These are phyloP conservation scores for Trebouxia sp. DNA, from an alignment of 139 green algal species.

Conservation along the genomic window DNA sequence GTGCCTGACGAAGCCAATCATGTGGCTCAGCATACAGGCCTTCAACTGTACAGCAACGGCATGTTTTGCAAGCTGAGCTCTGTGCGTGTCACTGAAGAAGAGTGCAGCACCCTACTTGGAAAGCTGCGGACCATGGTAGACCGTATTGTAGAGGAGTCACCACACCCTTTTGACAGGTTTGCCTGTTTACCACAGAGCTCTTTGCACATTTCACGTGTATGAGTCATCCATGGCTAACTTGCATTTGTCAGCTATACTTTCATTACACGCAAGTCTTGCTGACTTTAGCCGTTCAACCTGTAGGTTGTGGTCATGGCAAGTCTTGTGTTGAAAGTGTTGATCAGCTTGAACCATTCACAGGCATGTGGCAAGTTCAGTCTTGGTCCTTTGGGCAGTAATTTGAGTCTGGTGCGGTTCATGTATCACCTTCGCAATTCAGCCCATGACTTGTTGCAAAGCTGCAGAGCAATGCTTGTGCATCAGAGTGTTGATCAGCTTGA, in stretches of 20 bases:
- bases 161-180: conserved; percentile 1
- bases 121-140: not conserved
- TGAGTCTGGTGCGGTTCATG: not conserved
- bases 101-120: not conserved
- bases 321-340: not conserved
- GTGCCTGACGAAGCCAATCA: not conserved
- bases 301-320: too few relatives aligned
- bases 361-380: not conserved
- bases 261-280: too few relatives aligned
- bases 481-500: not conserved
- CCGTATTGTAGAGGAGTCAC: not conserved
- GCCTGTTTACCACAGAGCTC: too few relatives aligned
- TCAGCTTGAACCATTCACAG: not conserved
- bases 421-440: not conserved
- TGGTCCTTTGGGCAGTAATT: not conserved
- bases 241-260: too few relatives aligned
- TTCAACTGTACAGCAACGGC: not conserved
- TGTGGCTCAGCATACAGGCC: not conserved
- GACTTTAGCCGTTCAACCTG: too few relatives aligned
- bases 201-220: too few relatives aligned
- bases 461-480: not conserved
- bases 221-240: too few relatives aligned
- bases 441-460: too few relatives aligned
- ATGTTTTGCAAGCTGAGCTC: not conserved
- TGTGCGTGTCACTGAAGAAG: not conserved